A percentile compares a stretch with the other conserved stretches of the same genome.
phyloP scores from a whole-genome alignment of 2,329 filamentous ascomycete species.

The Trichoderma sp. region DNA sequence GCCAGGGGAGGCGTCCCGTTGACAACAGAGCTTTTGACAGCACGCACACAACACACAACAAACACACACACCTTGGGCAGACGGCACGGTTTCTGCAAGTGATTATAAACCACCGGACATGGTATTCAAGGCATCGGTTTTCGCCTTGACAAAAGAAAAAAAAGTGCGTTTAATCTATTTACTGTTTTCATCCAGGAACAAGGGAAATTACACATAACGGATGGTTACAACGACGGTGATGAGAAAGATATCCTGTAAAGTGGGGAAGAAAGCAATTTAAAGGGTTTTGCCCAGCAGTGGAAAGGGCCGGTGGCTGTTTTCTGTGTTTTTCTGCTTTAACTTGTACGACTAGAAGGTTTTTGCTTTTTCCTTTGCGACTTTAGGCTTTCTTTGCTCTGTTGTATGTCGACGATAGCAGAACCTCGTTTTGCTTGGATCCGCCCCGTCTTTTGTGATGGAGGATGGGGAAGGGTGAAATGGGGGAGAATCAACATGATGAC shows the following conservation, averaged over 20 bases:
- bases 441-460: background rate
- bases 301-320: slow-evolving; percentile 25
- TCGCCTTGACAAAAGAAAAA: slow-evolving; percentile 28
- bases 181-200: slow-evolving; percentile 40
- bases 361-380: background rate
- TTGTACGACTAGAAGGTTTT: slow-evolving; percentile 33
- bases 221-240: slow-evolving; percentile 13
- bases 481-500: background rate
- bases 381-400: slow-evolving; percentile 13
- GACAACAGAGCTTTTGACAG: slow-evolving; percentile 32
- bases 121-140: slow-evolving; percentile 29
- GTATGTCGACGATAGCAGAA: background rate
- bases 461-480: background rate
- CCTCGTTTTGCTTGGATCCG: background rate
- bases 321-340: slow-evolving; percentile 26
- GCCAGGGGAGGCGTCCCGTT: slow-evolving; percentile 28
- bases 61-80: slow-evolving; percentile 27
- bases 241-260: slow-evolving; percentile 4
- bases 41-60: too few relatives aligned
- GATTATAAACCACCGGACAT: slow-evolving; percentile 35
- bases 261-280: slow-evolving; percentile 26
- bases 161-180: slow-evolving; percentile 31
- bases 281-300: slow-evolving; percentile 20
- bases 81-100: slow-evolving; percentile 11
- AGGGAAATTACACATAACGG: slow-evolving; percentile 21